A percentile compares a stretch with the other conserved stretches of the same genome.
phyloP scores from a whole-genome alignment of 768 basidiomycete species.

The Boletus subcaerulescens region DNA sequence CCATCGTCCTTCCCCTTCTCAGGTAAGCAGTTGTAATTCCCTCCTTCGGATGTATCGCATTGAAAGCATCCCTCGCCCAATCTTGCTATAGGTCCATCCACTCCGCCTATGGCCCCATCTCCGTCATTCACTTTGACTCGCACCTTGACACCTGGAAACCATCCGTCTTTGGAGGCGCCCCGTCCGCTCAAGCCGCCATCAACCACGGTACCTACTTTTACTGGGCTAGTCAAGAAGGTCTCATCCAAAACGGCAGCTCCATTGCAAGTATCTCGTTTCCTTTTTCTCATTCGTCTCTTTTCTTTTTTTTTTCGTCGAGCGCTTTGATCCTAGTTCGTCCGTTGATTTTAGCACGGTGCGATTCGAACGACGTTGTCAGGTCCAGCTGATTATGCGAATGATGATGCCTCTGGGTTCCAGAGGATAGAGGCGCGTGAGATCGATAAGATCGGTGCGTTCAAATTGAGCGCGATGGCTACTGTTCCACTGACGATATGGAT shows the following conservation, averaged over 20 bases:
- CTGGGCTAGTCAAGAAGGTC: slow-evolving; percentile 80
- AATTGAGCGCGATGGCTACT: background rate
- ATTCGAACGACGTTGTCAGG: slow-evolving; percentile 83
- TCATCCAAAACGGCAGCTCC: slow-evolving; percentile 73
- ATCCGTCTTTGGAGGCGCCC: slow-evolving; percentile 69
- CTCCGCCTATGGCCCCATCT: slow-evolving; percentile 74
- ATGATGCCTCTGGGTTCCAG: slow-evolving; percentile 76
- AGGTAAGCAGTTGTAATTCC: slow-evolving; percentile 13
- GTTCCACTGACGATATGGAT: background rate
- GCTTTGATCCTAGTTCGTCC: slow-evolving; percentile 74
- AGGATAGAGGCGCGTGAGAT: slow-evolving; percentile 84
- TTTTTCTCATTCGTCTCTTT: slow-evolving; percentile 14
- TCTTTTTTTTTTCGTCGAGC: slow-evolving; percentile 27
- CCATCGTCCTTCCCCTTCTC: slow-evolving; percentile 65
- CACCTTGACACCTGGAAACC: slow-evolving; percentile 83
- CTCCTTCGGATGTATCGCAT: background rate
- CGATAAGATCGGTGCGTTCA: slow-evolving; percentile 67
- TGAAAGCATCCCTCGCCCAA: background rate
- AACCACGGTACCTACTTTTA: slow-evolving; percentile 93
- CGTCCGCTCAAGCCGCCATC: slow-evolving; percentile 67
- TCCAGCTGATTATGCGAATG: slow-evolving; percentile 72
- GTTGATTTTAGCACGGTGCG: slow-evolving; percentile 69
- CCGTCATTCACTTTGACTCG: slow-evolving; percentile 85
- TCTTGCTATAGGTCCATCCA: slow-evolving; percentile 57
- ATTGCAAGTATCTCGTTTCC: slow-evolving; percentile 68